Conservation (phyloP, 306 rosid species). For the Dryas alaskensis region DNA sequence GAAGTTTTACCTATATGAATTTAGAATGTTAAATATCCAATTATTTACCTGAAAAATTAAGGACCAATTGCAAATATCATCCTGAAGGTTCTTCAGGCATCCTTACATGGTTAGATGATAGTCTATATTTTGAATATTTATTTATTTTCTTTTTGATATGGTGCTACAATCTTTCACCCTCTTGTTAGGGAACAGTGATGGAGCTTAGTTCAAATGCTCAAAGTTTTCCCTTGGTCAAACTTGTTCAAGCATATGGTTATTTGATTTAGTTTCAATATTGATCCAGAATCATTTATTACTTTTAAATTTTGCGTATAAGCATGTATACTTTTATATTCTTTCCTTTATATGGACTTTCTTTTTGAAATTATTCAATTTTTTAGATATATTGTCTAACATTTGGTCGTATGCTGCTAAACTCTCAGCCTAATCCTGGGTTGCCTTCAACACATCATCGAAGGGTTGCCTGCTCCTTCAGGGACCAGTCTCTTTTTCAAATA, state of each 20-base stretch:
- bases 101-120: not conserved
- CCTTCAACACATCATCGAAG: constrained; percentile 97
- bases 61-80: not conserved
- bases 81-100: not conserved
- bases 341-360: not conserved
- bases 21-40: too few species aligned
- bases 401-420: constrained; percentile 28
- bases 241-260: not conserved
- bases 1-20: too few species aligned
- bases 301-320: not conserved
- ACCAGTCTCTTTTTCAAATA: constrained; percentile 80
- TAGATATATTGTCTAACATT: constrained; percentile 10
- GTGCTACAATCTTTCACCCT: not conserved
- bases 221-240: not conserved
- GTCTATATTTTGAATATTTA: not conserved
- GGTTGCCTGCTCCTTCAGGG: constrained; percentile 94
- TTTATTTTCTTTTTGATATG: not conserved
- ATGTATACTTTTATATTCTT: not conserved
- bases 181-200: not conserved
- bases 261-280: not conserved
- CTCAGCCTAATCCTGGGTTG: constrained; percentile 82
- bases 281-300: not conserved
- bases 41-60: too few species aligned
- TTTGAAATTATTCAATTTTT: not conserved
- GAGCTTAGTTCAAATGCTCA: not conserved